A percentile compares a stretch with the other conserved stretches of the same genome.
Conservation (phyloP, 805 yeast genomes). For the Blastobotrys muscicola region DNA sequence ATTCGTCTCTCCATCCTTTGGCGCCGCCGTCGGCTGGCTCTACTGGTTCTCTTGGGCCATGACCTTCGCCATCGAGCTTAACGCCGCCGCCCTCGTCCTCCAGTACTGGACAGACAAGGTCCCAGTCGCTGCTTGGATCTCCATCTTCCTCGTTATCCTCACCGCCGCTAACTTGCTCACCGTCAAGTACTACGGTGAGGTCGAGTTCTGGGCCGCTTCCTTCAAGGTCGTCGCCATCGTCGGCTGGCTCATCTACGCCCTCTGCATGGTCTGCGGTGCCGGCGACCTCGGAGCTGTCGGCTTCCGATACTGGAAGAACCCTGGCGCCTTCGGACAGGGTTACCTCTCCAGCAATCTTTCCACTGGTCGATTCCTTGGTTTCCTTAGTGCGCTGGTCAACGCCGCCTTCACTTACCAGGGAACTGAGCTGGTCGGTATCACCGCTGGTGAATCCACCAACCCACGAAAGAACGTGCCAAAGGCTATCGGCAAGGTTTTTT, state of each 20-base stretch:
- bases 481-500: slow-evolving; percentile 69
- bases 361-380: slow-evolving; percentile 63
- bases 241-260: slow-evolving; percentile 69
- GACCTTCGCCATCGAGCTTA: slow-evolving; percentile 74
- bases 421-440: slow-evolving; percentile 77
- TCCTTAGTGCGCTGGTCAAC: slow-evolving; percentile 54
- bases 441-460: slow-evolving; percentile 70
- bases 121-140: slow-evolving; percentile 59
- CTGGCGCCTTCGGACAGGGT: slow-evolving; percentile 45
- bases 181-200: slow-evolving; percentile 68
- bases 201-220: slow-evolving; percentile 69
- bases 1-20: slow-evolving; percentile 67
- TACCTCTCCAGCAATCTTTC: slow-evolving; percentile 41
- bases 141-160: slow-evolving; percentile 55
- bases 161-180: slow-evolving; percentile 60
- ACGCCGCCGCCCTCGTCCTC: slow-evolving; percentile 66
- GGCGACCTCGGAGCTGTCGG: slow-evolving; percentile 59
- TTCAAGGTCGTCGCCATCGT: slow-evolving; percentile 64
- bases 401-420: slow-evolving; percentile 80
- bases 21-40: slow-evolving; percentile 70
- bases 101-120: slow-evolving; percentile 77
- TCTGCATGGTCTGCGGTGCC: slow-evolving; percentile 82
- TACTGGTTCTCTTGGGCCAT: slow-evolving; percentile 69
- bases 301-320: slow-evolving; percentile 45
- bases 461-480: slow-evolving; percentile 68